Conservation (phyloP, 352 stramenopile species). For the Phytophthora multivora region DNA sequence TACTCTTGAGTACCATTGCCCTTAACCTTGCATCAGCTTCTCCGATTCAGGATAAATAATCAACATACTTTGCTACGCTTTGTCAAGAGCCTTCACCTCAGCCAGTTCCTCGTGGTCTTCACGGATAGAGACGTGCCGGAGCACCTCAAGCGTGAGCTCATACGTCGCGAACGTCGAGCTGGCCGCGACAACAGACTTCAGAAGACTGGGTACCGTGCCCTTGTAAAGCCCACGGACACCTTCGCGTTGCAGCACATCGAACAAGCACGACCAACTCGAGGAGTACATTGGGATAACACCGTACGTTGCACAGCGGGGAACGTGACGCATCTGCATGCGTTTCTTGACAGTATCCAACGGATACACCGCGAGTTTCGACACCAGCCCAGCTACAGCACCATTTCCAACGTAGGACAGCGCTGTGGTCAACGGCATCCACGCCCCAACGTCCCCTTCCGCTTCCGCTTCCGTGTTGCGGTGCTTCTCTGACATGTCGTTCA, state of each 20-base stretch:
- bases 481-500: slow-evolving; percentile 47
- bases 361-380: slow-evolving; percentile 94
- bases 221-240: slow-evolving; percentile 81
- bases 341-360: slow-evolving; percentile 97
- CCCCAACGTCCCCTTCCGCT: slow-evolving; percentile 3
- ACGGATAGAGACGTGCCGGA: slow-evolving; percentile 36
- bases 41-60: slow-evolving; percentile 12
- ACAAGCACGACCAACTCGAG: slow-evolving; percentile 63
- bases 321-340: slow-evolving; percentile 91
- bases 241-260: slow-evolving; percentile 64
- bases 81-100: slow-evolving; percentile 12
- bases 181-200: slow-evolving; percentile 82
- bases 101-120: slow-evolving; percentile 18
- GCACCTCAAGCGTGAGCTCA: slow-evolving; percentile 53
- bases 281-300: slow-evolving; percentile 72
- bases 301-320: slow-evolving; percentile 63
- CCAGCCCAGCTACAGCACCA: slow-evolving; percentile 87
- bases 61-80: background rate
- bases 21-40: background rate
- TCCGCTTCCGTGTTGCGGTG: slow-evolving; percentile 20
- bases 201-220: slow-evolving; percentile 72
- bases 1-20: background rate
- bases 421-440: slow-evolving; percentile 31
- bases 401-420: slow-evolving; percentile 68
- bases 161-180: slow-evolving; percentile 84